Evolutionary conservation across 2,329 filamentous ascomycete species (phyloP).

Genomic region (Blastomyces percursus): DNA sequence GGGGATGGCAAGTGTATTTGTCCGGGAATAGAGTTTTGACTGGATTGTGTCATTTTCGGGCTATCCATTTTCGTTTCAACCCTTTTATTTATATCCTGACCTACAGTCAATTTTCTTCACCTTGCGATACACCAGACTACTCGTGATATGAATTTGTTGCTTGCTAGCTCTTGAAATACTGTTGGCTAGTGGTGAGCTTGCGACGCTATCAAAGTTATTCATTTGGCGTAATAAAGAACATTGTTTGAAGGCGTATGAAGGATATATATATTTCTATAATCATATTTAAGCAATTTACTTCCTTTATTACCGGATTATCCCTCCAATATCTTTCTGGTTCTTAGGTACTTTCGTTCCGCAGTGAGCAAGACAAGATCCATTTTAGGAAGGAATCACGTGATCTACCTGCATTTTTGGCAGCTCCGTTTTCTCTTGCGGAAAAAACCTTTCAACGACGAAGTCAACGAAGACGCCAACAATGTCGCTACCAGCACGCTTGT

Average conservation of each 20-base stretch:
- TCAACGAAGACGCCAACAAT: constrained; percentile 21
- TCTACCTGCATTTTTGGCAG: not conserved
- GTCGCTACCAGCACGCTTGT: constrained; percentile 29
- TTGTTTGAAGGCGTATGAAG: not conserved
- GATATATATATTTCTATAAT: not conserved
- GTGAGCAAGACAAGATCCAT: too few species aligned
- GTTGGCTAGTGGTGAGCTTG: not conserved
- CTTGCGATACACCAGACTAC: not conserved
- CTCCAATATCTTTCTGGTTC: not conserved
- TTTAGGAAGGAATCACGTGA: too few species aligned
- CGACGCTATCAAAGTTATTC: not conserved
- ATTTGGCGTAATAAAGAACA: not conserved
- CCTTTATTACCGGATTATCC: not conserved
- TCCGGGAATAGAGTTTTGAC: constrained; percentile 42
- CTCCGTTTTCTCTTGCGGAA: not conserved
- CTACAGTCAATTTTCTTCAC: not conserved
- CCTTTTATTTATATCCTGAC: not conserved
- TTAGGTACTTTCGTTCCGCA: not conserved
- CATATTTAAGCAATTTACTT: not conserved
- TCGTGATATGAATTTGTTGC: not conserved
- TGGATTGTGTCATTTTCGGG: not conserved
- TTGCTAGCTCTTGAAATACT: not conserved
- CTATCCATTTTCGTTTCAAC: not conserved
- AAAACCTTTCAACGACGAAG: not conserved
- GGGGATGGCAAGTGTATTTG: constrained; percentile 61